Conservation (phyloP, 257 asterid genomes). For the Ilex aquifolium region DNA sequence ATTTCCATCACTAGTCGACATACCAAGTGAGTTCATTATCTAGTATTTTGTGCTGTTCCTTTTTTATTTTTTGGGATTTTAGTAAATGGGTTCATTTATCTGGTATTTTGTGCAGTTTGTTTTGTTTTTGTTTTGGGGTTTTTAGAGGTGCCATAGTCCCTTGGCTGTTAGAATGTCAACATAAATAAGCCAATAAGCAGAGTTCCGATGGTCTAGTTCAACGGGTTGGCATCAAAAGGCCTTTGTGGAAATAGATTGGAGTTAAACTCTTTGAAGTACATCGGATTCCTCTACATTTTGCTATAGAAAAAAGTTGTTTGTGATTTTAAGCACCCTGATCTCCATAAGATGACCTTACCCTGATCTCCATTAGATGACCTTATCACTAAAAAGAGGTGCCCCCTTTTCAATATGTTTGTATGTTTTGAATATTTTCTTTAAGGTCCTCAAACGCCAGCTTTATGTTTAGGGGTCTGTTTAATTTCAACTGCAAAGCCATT, state of each 20-base stretch:
- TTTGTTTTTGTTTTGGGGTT: neutral
- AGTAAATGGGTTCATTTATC: slow-evolving; percentile 1
- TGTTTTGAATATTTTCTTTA: too few relatives aligned
- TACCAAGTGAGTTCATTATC: slow-evolving; percentile 64
- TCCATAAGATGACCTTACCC: too few relatives aligned
- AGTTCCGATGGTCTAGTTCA: neutral
- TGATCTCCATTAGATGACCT: too few relatives aligned
- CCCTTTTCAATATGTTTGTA: too few relatives aligned
- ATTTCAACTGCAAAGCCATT: too few relatives aligned
- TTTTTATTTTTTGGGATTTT: slow-evolving; percentile 6
- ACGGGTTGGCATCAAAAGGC: neutral
- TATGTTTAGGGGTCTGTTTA: too few relatives aligned
- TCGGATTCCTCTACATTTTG: neutral
- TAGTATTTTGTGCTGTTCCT: slow-evolving; percentile 5
- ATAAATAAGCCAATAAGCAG: too few relatives aligned
- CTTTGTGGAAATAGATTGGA: neutral
- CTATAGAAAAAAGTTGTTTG: neutral
- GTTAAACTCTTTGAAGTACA: neutral
- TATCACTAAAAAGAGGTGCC: too few relatives aligned
- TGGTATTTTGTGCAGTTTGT: slow-evolving; percentile 1
- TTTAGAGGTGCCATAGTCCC: neutral
- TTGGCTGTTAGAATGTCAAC: neutral
- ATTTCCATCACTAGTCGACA: slow-evolving; percentile 69
- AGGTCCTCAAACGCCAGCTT: too few relatives aligned
- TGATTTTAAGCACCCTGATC: too few relatives aligned